Evolutionary conservation across 345 rosid genomes (phyloP).

Genomic region (Geranium brycei): DNA sequence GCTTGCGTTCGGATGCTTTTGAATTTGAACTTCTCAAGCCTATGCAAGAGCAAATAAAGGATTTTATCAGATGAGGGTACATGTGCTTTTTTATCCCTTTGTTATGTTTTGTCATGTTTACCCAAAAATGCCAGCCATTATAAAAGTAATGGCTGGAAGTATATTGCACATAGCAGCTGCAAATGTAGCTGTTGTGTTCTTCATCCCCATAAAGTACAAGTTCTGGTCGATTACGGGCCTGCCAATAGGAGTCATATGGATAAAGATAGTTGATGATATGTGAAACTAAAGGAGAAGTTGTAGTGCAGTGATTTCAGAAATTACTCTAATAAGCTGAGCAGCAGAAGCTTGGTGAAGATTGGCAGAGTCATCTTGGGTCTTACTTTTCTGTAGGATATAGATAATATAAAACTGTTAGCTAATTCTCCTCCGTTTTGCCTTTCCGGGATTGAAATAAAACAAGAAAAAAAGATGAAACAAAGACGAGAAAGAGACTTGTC

Average conservation of each 20-base stretch:
- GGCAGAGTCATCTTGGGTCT: background rate
- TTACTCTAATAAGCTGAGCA: constrained; percentile 54
- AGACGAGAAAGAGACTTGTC: constrained; percentile 35
- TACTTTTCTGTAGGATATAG: constrained; percentile 1
- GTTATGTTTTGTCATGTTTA: constrained; percentile 5
- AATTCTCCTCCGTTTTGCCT: background rate
- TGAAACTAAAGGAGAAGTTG: background rate
- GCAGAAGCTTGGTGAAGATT: background rate
- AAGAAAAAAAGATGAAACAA: background rate
- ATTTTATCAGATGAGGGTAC: background rate
- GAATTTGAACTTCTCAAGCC: constrained; percentile 60
- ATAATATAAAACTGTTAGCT: background rate
- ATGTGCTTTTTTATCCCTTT: background rate
- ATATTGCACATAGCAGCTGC: constrained; percentile 73
- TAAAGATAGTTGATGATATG: background rate
- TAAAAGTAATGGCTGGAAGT: constrained; percentile 72
- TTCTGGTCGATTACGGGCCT: constrained; percentile 92
- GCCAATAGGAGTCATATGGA: background rate
- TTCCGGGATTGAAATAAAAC: background rate
- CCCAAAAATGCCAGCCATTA: constrained; percentile 59
- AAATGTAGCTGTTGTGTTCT: constrained; percentile 72
- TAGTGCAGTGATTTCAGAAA: background rate
- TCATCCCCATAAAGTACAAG: constrained; percentile 63
- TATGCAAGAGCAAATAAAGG: background rate
- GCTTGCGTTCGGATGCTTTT: constrained; percentile 39